These are phyloP conservation scores for Trichosanthes cucumerina DNA, from an alignment of 306 rosid species.

Conservation along the genomic window DNA sequence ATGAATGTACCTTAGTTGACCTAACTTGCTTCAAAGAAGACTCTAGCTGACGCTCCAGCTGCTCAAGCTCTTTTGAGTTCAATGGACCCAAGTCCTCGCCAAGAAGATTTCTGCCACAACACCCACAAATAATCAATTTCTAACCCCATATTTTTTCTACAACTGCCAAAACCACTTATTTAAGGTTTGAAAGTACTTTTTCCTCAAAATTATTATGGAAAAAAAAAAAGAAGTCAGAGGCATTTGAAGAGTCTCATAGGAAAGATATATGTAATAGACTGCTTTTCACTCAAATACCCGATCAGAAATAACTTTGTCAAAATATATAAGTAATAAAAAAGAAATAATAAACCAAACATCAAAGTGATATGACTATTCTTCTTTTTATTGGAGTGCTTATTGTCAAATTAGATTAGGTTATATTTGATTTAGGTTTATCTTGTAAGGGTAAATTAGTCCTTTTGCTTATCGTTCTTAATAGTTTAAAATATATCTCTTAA, in stretches of 20 bases:
- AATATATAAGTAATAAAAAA: no score
- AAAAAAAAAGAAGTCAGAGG: not conserved
- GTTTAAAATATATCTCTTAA: no score
- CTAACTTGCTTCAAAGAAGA: conserved; percentile 79
- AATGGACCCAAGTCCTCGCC: conserved; percentile 93
- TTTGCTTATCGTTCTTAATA: no score
- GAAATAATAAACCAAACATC: not conserved
- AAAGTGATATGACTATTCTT: no score
- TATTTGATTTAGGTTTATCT: no score
- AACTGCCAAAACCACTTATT: not conserved
- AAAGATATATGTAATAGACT: not conserved
- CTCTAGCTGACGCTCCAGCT: conserved; percentile 90
- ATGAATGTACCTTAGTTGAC: conserved; percentile 90
- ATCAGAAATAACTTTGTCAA: not conserved
- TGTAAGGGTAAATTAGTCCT: no score
- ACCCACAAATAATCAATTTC: not conserved
- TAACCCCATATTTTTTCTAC: not conserved
- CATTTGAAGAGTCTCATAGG: not conserved
- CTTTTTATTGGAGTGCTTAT: no score
- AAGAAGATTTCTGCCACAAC: conserved; percentile 59
- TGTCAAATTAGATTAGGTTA: no score
- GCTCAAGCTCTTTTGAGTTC: conserved; percentile 83
- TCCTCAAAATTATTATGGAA: no score
- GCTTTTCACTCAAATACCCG: no score
- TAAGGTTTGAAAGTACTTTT: not conserved